Evolutionary conservation across 1,284 basidiomycete genomes (phyloP), one percentile per base, ranked within the genome.

Genomic region (Ganoderma leucocontextum): DNA sequence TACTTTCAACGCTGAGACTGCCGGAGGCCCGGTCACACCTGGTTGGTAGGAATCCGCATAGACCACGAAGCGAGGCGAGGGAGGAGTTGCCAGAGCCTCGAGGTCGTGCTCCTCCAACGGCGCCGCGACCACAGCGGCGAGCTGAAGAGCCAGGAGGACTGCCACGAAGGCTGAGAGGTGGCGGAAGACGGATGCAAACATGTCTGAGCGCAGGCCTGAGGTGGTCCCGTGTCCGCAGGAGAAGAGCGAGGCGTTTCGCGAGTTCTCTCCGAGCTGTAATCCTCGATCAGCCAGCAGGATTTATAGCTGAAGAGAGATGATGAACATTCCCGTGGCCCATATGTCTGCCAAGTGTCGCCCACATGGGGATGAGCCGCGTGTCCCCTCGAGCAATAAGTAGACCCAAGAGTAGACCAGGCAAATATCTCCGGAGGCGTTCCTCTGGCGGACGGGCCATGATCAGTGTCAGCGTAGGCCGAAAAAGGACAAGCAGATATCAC

Each of bases 21-120:
- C 60, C 57, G 83, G 83, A 29, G 80, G 79, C 33, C 75, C 84
- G 58, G 77, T 83, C 25, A 79, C 77, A 4, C 82, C 78, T 60
- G 79, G 74, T 4, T 80, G 75, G 70, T 77, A 82, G 66, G 79
- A 67, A 73, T 86, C 83, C 59, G 77, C 77, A 71, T 86, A 85
- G 6, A 80, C 76, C 4, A 83, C 80, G 41, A 80, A 86, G 68
- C 82, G 81, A 8, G 85, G 85, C 0, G 83, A 77, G 52, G 78
- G 77, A 1, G 77, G 78, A 1, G 78, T 77, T 17, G 78, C 80
- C 41, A 77, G 76, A 33, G 75, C 69, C 8, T 59, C 67, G 25
- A 72, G 62, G 29, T 59, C 64, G n/a, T 64, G 66, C 64, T 64
- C 53, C 36, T 71, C 68, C 19, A 61, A 8, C 2, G 73, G 66